Evolutionary conservation across 495 filamentous ascomycete genomes (phyloP).

Genomic region (Zalerion maritima): DNA sequence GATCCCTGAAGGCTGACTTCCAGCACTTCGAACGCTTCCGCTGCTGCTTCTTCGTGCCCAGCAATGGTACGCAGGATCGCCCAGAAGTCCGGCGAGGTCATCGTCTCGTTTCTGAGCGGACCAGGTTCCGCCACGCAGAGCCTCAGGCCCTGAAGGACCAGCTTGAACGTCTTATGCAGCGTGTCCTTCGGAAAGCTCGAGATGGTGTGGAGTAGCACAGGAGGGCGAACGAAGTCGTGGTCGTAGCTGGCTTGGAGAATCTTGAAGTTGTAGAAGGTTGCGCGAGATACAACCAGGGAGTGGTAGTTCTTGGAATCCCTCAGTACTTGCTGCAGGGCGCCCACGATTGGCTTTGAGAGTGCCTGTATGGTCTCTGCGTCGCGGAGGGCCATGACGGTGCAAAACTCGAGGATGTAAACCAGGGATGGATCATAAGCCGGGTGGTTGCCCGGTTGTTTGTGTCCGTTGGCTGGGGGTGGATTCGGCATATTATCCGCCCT

Average conservation of each 20-base stretch:
- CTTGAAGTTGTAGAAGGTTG: slow-evolving; percentile 73
- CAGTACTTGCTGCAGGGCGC: slow-evolving; percentile 65
- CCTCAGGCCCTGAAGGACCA: slow-evolving; percentile 63
- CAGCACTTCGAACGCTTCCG: slow-evolving; percentile 70
- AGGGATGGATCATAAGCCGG: slow-evolving; percentile 75
- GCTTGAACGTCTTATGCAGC: slow-evolving; percentile 57
- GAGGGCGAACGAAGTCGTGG: slow-evolving; percentile 77
- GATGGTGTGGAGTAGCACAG: slow-evolving; percentile 84
- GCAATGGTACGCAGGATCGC: slow-evolving; percentile 69
- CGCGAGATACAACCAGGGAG: slow-evolving; percentile 62
- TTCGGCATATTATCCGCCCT: slow-evolving; percentile 59
- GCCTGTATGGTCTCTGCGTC: slow-evolving; percentile 53
- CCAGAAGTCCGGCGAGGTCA: slow-evolving; percentile 96
- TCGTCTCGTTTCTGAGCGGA: slow-evolving; percentile 76
- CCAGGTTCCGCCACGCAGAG: slow-evolving; percentile 63
- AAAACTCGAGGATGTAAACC: slow-evolving; percentile 78
- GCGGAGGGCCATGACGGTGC: slow-evolving; percentile 69
- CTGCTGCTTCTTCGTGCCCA: slow-evolving; percentile 47
- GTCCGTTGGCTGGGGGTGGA: slow-evolving; percentile 41
- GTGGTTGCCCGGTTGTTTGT: slow-evolving; percentile 31
- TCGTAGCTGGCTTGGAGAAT: slow-evolving; percentile 83
- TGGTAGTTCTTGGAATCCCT: slow-evolving; percentile 68
- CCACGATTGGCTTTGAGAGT: slow-evolving; percentile 64
- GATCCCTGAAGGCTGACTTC: slow-evolving; percentile 51
- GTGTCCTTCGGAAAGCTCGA: slow-evolving; percentile 69